These are phyloP conservation scores for Magnolia sinica DNA, from an alignment of 164 flowering plant species.

Conservation along the genomic window DNA sequence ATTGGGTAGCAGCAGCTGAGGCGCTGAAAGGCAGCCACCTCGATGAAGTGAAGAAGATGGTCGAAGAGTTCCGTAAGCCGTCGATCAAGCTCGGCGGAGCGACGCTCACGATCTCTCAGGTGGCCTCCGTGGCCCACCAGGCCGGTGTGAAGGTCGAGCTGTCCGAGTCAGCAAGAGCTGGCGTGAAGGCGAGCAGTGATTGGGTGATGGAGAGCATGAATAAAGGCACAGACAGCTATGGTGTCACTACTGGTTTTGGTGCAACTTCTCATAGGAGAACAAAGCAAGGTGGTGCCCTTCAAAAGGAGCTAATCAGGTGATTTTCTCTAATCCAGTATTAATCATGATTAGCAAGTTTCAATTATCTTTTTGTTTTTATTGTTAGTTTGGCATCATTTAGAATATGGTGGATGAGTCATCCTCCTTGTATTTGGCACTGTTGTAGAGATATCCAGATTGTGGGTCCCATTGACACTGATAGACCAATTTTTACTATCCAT, in stretches of 20 bases:
- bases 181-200: constrained; percentile 57
- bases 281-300: constrained; percentile 55
- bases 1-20: constrained; percentile 55
- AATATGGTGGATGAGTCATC: too few relatives aligned
- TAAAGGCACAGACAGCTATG: constrained; percentile 59
- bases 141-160: constrained; percentile 41
- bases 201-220: constrained; percentile 67
- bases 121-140: constrained; percentile 36
- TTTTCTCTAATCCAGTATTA: not conserved
- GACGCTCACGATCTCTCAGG: constrained; percentile 44
- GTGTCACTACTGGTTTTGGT: constrained; percentile 68
- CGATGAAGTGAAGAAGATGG: constrained; percentile 55
- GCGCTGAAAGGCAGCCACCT: constrained; percentile 46
- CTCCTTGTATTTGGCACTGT: too few relatives aligned
- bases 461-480: not conserved
- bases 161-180: constrained; percentile 41
- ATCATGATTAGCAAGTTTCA: not conserved
- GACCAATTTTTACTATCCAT: too few relatives aligned
- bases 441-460: not conserved
- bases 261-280: constrained; percentile 66
- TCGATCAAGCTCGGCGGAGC: constrained; percentile 42
- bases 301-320: constrained; percentile 62
- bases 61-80: constrained; percentile 45
- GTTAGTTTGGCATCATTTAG: too few relatives aligned
- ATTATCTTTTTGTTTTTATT: not conserved